Conservation (phyloP, 2,329 filamentous ascomycete genomes). For the Talaromyces atroroseus region DNA sequence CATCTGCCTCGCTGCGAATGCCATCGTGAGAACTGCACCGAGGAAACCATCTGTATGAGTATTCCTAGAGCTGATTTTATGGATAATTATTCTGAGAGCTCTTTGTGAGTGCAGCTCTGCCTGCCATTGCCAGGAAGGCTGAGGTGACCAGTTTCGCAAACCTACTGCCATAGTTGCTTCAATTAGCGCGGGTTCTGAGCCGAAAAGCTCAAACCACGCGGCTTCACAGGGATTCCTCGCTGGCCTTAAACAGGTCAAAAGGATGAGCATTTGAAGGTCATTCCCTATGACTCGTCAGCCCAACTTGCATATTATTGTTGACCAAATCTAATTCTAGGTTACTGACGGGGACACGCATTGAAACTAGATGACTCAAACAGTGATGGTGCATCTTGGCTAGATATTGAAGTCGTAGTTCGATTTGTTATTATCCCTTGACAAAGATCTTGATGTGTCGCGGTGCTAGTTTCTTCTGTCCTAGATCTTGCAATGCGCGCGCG, state of each 20-base stretch:
- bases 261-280: slow-evolving; percentile 1
- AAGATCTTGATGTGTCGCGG: too few species aligned
- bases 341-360: too few species aligned
- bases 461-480: not conserved
- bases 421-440: not conserved
- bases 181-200: slow-evolving; percentile 20
- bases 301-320: too few species aligned
- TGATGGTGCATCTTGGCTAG: too few species aligned
- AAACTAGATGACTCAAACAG: too few species aligned
- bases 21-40: slow-evolving; percentile 21
- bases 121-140: slow-evolving; percentile 16
- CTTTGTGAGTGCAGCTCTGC: slow-evolving; percentile 16
- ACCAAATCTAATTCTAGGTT: too few species aligned
- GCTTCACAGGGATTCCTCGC: slow-evolving; percentile 13
- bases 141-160: slow-evolving; percentile 20
- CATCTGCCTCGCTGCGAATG: slow-evolving; percentile 19
- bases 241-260: slow-evolving; percentile 1
- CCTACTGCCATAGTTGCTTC: slow-evolving; percentile 22
- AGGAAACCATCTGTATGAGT: slow-evolving; percentile 20
- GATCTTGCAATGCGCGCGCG: not conserved
- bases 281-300: not conserved
- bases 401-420: too few species aligned
- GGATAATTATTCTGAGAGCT: slow-evolving; percentile 19
- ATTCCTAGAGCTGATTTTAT: slow-evolving; percentile 15
- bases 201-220: slow-evolving; percentile 20